Percentiles rank a stretch among this genome's conserved stretches.
Evolutionary conservation across 768 basidiomycete genomes (phyloP).

Genomic region (Termitomyces titanicus): DNA sequence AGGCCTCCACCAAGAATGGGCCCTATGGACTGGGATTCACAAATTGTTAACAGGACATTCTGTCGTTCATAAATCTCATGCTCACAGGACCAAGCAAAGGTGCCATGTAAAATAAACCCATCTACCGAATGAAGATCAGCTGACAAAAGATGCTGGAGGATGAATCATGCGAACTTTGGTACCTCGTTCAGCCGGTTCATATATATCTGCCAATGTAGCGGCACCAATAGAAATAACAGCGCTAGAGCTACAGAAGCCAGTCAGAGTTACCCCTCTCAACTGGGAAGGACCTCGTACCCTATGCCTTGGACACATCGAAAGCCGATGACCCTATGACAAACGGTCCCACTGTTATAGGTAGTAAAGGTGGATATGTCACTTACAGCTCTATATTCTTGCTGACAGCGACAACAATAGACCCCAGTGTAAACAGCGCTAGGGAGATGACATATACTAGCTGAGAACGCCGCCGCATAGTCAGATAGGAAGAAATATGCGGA

Average conservation of each 20-base stretch:
- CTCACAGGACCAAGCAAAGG: conserved; percentile 69
- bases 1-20: conserved; percentile 70
- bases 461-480: neutral
- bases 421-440: conserved; percentile 49
- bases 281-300: conserved; percentile 39
- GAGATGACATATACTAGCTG: conserved; percentile 55
- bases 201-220: conserved; percentile 76
- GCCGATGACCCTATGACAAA: conserved; percentile 46
- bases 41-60: neutral
- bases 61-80: neutral
- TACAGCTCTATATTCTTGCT: conserved; percentile 49
- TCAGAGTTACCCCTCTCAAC: neutral
- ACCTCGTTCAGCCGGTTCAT: conserved; percentile 70
- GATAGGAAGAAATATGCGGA: neutral
- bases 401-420: conserved; percentile 53
- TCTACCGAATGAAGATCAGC: conserved; percentile 26
- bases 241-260: conserved; percentile 10
- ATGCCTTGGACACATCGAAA: conserved; percentile 68
- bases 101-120: conserved; percentile 80
- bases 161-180: conserved; percentile 37
- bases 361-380: conserved; percentile 12
- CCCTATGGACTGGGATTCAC: conserved; percentile 43
- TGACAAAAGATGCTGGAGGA: neutral
- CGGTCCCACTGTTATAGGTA: neutral
- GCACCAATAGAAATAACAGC: conserved; percentile 55